phyloP scores from a whole-genome alignment of 352 stramenopile genomes.

The Globisporangium carolinianum region DNA sequence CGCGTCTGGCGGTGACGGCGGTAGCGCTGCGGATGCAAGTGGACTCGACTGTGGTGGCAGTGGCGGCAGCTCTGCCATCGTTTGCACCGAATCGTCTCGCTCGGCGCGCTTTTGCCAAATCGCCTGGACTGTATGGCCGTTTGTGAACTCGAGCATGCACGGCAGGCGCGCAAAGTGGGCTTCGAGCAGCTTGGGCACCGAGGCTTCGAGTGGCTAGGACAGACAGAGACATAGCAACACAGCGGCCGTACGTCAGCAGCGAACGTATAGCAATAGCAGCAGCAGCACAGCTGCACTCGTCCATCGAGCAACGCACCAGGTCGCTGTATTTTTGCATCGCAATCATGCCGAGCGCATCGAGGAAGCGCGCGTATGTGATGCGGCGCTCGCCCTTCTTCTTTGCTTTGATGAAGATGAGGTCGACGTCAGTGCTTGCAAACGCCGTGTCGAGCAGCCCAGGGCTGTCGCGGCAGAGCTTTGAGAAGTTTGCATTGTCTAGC shows the following conservation, averaged over 20 bases:
- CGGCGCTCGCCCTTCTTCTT: conserved; percentile 83
- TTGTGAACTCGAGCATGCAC: conserved; percentile 56
- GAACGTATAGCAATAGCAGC: background rate
- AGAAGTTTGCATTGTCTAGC: conserved; percentile 78
- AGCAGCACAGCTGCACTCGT: background rate
- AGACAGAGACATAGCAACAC: conserved; percentile 1
- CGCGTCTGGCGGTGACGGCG: background rate
- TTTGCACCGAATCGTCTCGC: conserved; percentile 18
- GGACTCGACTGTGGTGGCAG: background rate
- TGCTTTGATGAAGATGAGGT: conserved; percentile 83
- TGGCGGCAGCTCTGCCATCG: background rate
- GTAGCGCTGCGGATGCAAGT: background rate
- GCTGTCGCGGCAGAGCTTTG: conserved; percentile 78
- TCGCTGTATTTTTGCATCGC: conserved; percentile 74
- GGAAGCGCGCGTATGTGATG: conserved; percentile 79
- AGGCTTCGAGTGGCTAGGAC: conserved; percentile 41
- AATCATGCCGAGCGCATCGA: conserved; percentile 82
- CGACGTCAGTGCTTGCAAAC: conserved; percentile 74
- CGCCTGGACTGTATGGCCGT: conserved; percentile 53
- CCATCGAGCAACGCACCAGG: conserved; percentile 29
- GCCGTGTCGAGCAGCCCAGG: conserved; percentile 43
- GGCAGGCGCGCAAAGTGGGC: conserved; percentile 53
- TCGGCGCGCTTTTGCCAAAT: conserved; percentile 57
- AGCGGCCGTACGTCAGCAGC: background rate
- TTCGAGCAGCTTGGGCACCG: conserved; percentile 60